These are phyloP conservation scores for Blastobotrys americana DNA, from an alignment of 805 yeast species.

Conservation along the genomic window DNA sequence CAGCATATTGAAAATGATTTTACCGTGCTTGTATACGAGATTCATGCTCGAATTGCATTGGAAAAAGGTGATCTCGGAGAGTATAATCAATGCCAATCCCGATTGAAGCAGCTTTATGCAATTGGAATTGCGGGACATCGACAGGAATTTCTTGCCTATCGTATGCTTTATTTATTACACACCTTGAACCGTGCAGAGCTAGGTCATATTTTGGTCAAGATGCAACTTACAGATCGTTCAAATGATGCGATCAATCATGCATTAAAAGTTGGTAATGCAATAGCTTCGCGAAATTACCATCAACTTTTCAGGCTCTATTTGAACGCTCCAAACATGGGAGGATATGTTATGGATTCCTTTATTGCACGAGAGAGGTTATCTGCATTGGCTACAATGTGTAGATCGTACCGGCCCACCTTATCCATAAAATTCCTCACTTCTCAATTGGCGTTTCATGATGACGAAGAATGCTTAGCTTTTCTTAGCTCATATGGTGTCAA, in stretches of 20 bases:
- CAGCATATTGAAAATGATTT: slow-evolving; percentile 77
- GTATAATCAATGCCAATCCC: slow-evolving; percentile 89
- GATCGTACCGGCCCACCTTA: slow-evolving; percentile 39
- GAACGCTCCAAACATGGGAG: slow-evolving; percentile 37
- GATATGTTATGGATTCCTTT: slow-evolving; percentile 45
- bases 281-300: slow-evolving; percentile 44
- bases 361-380: slow-evolving; percentile 51
- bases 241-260: slow-evolving; percentile 28
- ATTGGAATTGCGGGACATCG: slow-evolving; percentile 33
- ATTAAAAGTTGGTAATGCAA: slow-evolving; percentile 31
- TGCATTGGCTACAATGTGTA: slow-evolving; percentile 49
- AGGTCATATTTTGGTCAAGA: slow-evolving; percentile 34
- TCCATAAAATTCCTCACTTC: slow-evolving; percentile 19
- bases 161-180: slow-evolving; percentile 65
- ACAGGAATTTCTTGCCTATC: slow-evolving; percentile 64
- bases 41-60: slow-evolving; percentile 81
- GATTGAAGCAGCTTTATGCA: slow-evolving; percentile 57
- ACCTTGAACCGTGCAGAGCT: slow-evolving; percentile 60
- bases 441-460: slow-evolving; percentile 33
- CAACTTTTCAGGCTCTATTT: slow-evolving; percentile 41
- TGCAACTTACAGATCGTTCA: slow-evolving; percentile 19
- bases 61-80: slow-evolving; percentile 84
- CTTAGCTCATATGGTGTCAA: slow-evolving; percentile 35
- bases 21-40: slow-evolving; percentile 72
- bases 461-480: slow-evolving; percentile 38